A percentile compares a stretch with the other conserved stretches of the same genome.
Conservation (phyloP, 75 land plant species). For the Pinus tabuliformis region DNA sequence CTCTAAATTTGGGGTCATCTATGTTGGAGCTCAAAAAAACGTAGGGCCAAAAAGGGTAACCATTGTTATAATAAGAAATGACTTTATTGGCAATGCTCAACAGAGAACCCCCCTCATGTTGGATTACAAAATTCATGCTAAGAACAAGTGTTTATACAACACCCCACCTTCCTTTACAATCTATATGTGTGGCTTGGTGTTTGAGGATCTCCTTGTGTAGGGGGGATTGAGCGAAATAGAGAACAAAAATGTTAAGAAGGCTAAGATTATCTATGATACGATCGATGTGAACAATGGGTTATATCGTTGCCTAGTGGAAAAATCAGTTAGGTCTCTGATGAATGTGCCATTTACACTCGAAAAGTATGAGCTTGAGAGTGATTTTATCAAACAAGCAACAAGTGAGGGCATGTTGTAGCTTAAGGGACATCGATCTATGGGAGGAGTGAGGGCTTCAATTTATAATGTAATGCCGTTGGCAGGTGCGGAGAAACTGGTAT, state of each 20-base stretch:
- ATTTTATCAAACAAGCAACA: slow-evolving; percentile 86
- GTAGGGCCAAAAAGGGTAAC: slow-evolving; percentile 94
- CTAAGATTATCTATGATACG: slow-evolving; percentile 70
- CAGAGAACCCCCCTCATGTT: slow-evolving; percentile 85
- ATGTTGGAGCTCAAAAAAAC: slow-evolving; percentile 98
- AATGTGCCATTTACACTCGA: slow-evolving; percentile 94
- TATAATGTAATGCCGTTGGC: slow-evolving; percentile 98
- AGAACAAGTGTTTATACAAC: slow-evolving; percentile 84
- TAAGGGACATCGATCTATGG: slow-evolving; percentile 97
- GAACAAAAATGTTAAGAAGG: slow-evolving; percentile 86
- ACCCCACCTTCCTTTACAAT: slow-evolving; percentile 93
- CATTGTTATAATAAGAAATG: slow-evolving; percentile 78
- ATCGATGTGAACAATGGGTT: slow-evolving; percentile 86
- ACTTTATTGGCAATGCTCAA: slow-evolving; percentile 80
- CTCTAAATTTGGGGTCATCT: slow-evolving; percentile 77
- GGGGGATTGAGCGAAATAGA: slow-evolving; percentile 81
- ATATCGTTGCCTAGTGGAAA: slow-evolving; percentile 90
- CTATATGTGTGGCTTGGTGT: slow-evolving; percentile 93
- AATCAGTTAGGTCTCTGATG: slow-evolving; percentile 89
- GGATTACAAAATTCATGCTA: slow-evolving; percentile 93
- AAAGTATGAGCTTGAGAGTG: slow-evolving; percentile 78
- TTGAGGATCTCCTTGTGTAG: slow-evolving; percentile 77
- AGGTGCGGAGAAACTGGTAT: slow-evolving; percentile 93
- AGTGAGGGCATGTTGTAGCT: slow-evolving; percentile 87
- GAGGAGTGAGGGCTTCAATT: slow-evolving; percentile 94